These are phyloP conservation scores for Tolypocladium amazonense DNA, from an alignment of 2,329 filamentous ascomycete species.

Conservation along the genomic window DNA sequence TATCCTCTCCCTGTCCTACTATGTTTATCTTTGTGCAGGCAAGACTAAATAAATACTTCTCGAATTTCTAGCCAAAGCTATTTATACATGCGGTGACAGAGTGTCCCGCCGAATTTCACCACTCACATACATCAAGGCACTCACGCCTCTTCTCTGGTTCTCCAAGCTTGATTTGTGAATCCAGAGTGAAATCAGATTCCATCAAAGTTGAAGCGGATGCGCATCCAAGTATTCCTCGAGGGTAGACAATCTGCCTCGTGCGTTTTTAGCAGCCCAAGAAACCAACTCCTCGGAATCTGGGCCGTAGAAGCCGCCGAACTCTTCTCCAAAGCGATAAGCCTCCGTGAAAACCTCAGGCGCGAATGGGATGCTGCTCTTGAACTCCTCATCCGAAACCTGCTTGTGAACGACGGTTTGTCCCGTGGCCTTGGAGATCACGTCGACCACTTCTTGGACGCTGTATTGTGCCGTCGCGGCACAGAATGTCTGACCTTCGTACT, in stretches of 20 bases:
- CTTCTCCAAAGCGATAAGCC: slow-evolving; percentile 4
- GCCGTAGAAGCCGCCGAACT: slow-evolving; percentile 14
- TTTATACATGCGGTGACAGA: too few relatives aligned
- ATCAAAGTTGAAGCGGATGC: background rate
- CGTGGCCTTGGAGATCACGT: slow-evolving; percentile 24
- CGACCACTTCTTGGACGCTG: slow-evolving; percentile 25
- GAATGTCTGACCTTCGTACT: slow-evolving; percentile 31
- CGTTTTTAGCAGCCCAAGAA: slow-evolving; percentile 10
- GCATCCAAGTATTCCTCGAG: slow-evolving; percentile 11
- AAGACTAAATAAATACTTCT: too few relatives aligned
- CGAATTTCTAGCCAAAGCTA: too few relatives aligned
- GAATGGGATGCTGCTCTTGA: slow-evolving; percentile 6
- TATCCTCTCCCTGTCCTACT: too few relatives aligned
- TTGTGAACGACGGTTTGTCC: slow-evolving; percentile 22
- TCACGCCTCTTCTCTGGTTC: background rate
- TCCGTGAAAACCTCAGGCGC: slow-evolving; percentile 6
- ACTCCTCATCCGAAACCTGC: slow-evolving; percentile 10
- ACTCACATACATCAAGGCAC: background rate
- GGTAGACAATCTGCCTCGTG: slow-evolving; percentile 9
- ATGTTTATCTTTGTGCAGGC: too few relatives aligned
- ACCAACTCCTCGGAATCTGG: slow-evolving; percentile 7
- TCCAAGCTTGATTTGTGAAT: background rate
- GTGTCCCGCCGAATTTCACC: too few relatives aligned
- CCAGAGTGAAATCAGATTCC: background rate
- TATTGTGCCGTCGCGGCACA: slow-evolving; percentile 29